These are phyloP conservation scores for Grosmannia serpens DNA, from an alignment of 2,329 filamentous ascomycete genomes.

Conservation along the genomic window DNA sequence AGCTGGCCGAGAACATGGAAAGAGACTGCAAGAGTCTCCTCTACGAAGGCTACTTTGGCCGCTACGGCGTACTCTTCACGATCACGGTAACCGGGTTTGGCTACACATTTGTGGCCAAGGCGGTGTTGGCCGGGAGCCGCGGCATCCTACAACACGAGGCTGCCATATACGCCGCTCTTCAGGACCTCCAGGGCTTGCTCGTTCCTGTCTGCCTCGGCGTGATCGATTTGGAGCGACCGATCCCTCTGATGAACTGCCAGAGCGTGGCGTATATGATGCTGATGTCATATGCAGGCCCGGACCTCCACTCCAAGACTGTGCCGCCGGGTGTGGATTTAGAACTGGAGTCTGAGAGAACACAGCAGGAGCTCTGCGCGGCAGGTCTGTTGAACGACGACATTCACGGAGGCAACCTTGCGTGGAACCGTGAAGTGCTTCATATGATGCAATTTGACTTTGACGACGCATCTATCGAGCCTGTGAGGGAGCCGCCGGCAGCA, in stretches of 20 bases:
- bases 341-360: background rate
- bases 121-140: background rate
- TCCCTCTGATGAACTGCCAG: background rate
- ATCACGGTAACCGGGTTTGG: slow-evolving; percentile 1
- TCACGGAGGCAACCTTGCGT: background rate
- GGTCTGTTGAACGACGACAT: slow-evolving; percentile 1
- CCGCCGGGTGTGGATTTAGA: background rate
- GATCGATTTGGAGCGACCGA: background rate
- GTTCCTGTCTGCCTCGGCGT: slow-evolving; percentile 3
- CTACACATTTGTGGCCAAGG: slow-evolving; percentile 7
- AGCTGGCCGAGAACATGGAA: background rate
- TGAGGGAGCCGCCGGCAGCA: background rate
- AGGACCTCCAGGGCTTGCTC: background rate
- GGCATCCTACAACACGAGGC: background rate
- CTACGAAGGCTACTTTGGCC: background rate
- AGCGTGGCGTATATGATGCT: slow-evolving; percentile 1
- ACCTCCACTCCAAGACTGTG: background rate
- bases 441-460: slow-evolving; percentile 5
- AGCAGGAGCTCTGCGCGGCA: background rate
- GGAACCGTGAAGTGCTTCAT: slow-evolving; percentile 1
- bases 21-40: background rate
- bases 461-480: background rate
- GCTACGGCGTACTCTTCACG: slow-evolving; percentile 4
- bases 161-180: background rate
- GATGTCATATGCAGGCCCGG: slow-evolving; percentile 4